phyloP scores from a whole-genome alignment of 2,329 filamentous ascomycete species.

The Fusarium floridanum region DNA sequence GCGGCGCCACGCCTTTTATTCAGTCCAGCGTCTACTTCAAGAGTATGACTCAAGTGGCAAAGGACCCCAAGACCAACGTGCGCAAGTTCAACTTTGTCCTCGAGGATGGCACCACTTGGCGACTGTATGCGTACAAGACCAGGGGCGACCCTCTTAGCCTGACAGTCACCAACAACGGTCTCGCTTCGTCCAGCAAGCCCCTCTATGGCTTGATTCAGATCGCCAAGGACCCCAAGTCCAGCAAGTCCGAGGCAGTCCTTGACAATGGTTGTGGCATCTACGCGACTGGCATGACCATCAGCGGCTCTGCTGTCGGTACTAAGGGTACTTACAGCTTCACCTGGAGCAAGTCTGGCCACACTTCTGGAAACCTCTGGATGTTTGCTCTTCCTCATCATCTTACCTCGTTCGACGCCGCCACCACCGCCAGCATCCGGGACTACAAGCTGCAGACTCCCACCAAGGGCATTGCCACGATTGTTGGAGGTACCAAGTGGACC shows the following conservation, averaged over 20 bases:
- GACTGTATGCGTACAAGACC: slow-evolving; percentile 79
- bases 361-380: slow-evolving; percentile 76
- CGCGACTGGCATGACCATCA: slow-evolving; percentile 72
- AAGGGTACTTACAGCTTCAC: slow-evolving; percentile 79
- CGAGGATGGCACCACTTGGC: slow-evolving; percentile 81
- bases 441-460: slow-evolving; percentile 83
- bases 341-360: slow-evolving; percentile 78
- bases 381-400: slow-evolving; percentile 91
- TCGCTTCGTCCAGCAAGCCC: slow-evolving; percentile 72
- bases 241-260: slow-evolving; percentile 73
- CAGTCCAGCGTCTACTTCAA: slow-evolving; percentile 82
- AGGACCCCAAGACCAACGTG: slow-evolving; percentile 72
- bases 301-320: slow-evolving; percentile 70
- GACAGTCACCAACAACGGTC: slow-evolving; percentile 73
- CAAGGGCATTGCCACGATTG: slow-evolving; percentile 82
- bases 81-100: slow-evolving; percentile 82
- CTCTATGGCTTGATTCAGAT: slow-evolving; percentile 88
- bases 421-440: slow-evolving; percentile 63
- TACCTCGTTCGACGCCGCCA: slow-evolving; percentile 75
- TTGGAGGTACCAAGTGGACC: slow-evolving; percentile 81
- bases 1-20: slow-evolving; percentile 76
- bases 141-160: slow-evolving; percentile 75
- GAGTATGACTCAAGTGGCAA: slow-evolving; percentile 69
- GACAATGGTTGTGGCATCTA: slow-evolving; percentile 84
- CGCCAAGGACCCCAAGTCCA: slow-evolving; percentile 76